Base-by-base conservation (phyloP, 1,284 basidiomycete species). In the Microbotryomycetes sp. region DNA sequence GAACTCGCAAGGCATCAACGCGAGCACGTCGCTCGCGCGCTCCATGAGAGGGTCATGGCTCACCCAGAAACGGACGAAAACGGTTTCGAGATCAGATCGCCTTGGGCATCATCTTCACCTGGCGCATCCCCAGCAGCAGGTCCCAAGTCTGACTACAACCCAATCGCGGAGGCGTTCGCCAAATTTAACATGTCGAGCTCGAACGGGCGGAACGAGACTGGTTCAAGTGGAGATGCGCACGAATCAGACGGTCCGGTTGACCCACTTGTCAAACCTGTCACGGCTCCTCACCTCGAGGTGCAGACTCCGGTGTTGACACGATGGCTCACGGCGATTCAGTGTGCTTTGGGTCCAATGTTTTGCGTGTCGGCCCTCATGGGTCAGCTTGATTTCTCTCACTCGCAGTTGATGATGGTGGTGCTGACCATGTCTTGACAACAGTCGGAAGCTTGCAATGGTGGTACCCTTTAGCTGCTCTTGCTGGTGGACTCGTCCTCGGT, bases 281-380 rank as follows among this genome's bases (percentile, higher is more conserved):
- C 55, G 47, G n/a, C 47, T 7, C 55, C 56, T 22, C 32, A 56
- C 28, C 30, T 29, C 14, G 22, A 31, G 16, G 55, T 56, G 22
- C 55, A 56, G 49, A 32, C 6, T 60, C 63, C 60, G 14, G 75
- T 79, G 52, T 91, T 87, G 74, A 88, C 86, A 75, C 88, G 89
- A 74, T 87, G 85, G 82, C 77, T 94, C 31, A 87, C 85, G 73
- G 86, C 87, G 16, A 79, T 80, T 5, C 92, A 96, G 71, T 91
- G 88, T 74, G 77, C 85, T 1, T 74, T 88, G 4, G 90, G 88
- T 0, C 89, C 92, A 0, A 66, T 89, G 31, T 90, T 61, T 31
- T 60, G 46, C 49, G 54, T 58, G 4, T 50, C 42, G 12, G 55
- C 54, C 12, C 29, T 66, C 0, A 32, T 54, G 22, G 56, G 59